Evolutionary conservation across 768 basidiomycete genomes (phyloP), one percentile per base, ranked within the genome.

Genomic region (Daedalea quercina): DNA sequence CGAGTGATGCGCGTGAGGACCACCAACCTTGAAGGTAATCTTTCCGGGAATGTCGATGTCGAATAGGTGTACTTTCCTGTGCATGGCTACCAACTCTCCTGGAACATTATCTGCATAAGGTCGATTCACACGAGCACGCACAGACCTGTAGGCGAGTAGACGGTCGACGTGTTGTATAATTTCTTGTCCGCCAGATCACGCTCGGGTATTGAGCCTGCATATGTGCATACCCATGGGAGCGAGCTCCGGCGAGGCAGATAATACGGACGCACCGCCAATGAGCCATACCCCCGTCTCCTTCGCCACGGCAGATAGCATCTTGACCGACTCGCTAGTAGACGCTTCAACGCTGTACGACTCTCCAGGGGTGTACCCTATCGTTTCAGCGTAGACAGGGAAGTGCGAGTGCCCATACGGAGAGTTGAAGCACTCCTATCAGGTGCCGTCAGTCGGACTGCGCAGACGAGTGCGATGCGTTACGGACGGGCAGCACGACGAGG

Each of bases 1-100:
- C 15, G 17, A 17, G 37, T 40, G 37, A 35, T 40, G 4, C 6
- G 6, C 3, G 40, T 4, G 7, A 42, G 15, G 40, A 4, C 4
- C 17, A 11, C 28, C 6, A 31, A 31, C 92, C 75, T 90, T 90
- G 77, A 94, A 94, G 19, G 69, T 90, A 65, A 95, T 93, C 65
- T 90, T 85, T 15, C 91, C 92, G 0, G 89, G 88, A 48, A 99
- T 95, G 63, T 98, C 93, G 56, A 98, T 97, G 66, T 99, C 95
- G 68, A 98, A 99, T 3, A 99, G 74, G 65, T 99, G 96, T 1
- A 98, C 79, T 69, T 99, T 99, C 50, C 95, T 85, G 69, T 98
- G 93, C 35, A 79, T 81, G 0, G 87, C 87, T 13, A 98, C 79
- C 23, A 98, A 76, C 50, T 90, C 82, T 23, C 94, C 94, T 91